These are phyloP conservation scores for Eimeria brunetti DNA, from an alignment of 169 alveolate genomes.

Conservation along the genomic window DNA sequence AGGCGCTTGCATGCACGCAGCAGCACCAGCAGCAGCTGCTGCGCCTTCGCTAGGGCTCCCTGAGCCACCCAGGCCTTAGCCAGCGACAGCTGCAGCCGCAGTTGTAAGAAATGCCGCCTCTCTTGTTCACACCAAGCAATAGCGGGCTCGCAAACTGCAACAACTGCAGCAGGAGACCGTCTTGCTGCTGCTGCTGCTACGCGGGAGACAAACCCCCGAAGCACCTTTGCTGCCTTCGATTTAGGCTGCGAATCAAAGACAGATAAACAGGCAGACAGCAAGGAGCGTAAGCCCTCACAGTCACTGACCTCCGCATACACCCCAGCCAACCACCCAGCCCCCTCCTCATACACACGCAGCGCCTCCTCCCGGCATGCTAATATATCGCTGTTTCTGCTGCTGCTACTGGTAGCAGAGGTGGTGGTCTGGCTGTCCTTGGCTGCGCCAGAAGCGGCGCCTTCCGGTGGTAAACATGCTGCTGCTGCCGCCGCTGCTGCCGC, in stretches of 20 bases:
- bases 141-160: conserved; percentile 92
- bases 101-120: conserved; percentile 94
- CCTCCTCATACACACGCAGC: conserved; percentile 61
- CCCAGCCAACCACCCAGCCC: conserved; percentile 40
- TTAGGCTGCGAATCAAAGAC: conserved; percentile 86
- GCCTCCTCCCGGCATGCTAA: conserved; percentile 36
- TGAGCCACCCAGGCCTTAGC: conserved; percentile 89
- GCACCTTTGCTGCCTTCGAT: conserved; percentile 88
- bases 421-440: too few relatives aligned
- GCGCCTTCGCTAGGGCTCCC: conserved; percentile 83
- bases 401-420: not conserved
- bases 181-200: conserved; percentile 86
- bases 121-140: conserved; percentile 95
- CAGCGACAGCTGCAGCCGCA: conserved; percentile 91
- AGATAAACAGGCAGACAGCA: conserved; percentile 75
- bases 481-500: conserved; percentile 14
- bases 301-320: conserved; percentile 61
- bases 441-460: not conserved
- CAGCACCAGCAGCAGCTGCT: conserved; percentile 89
- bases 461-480: not conserved
- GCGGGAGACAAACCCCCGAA: conserved; percentile 83
- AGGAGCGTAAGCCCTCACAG: not conserved
- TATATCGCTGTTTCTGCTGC: not conserved
- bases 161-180: conserved; percentile 83
- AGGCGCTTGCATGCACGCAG: conserved; percentile 94